Evolutionary conservation across 108 stramenopile genomes (phyloP).

Genomic region (Phaeodactylum tricornutum): DNA sequence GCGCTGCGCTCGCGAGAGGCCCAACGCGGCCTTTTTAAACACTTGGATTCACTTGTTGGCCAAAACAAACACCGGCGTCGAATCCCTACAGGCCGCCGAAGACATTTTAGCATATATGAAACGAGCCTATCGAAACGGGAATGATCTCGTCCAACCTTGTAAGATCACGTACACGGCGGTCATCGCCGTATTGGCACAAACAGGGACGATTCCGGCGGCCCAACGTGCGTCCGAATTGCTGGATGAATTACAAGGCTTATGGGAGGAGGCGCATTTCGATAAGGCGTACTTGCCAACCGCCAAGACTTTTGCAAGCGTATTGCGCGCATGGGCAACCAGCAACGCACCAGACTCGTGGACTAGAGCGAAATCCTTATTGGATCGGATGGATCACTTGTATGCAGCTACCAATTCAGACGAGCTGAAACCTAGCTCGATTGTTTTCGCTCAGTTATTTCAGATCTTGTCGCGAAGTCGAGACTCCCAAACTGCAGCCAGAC

Average conservation of each 20-base stretch:
- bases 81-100: neutral
- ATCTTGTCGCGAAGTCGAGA: slow-evolving; percentile 7
- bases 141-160: neutral
- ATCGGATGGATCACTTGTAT: slow-evolving; percentile 2
- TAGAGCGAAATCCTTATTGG: too few species aligned
- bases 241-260: slow-evolving; percentile 2
- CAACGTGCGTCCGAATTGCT: slow-evolving; percentile 3
- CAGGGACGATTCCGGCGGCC: slow-evolving; percentile 4
- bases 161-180: slow-evolving; percentile 7
- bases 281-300: slow-evolving; percentile 3
- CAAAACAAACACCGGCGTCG: slow-evolving; percentile 17
- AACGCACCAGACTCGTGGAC: neutral
- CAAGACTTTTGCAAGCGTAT: slow-evolving; percentile 5
- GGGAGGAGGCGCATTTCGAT: neutral
- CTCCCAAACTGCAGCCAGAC: neutral
- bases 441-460: slow-evolving; percentile 9
- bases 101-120: neutral
- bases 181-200: slow-evolving; percentile 4
- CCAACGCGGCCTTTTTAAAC: slow-evolving; percentile 23
- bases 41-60: slow-evolving; percentile 23
- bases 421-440: slow-evolving; percentile 2
- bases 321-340: slow-evolving; percentile 2
- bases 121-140: neutral
- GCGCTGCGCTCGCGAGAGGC: slow-evolving; percentile 13
- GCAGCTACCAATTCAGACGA: neutral